Conservation (phyloP, 169 alveolate species). For the Plasmodium chabaudi region DNA sequence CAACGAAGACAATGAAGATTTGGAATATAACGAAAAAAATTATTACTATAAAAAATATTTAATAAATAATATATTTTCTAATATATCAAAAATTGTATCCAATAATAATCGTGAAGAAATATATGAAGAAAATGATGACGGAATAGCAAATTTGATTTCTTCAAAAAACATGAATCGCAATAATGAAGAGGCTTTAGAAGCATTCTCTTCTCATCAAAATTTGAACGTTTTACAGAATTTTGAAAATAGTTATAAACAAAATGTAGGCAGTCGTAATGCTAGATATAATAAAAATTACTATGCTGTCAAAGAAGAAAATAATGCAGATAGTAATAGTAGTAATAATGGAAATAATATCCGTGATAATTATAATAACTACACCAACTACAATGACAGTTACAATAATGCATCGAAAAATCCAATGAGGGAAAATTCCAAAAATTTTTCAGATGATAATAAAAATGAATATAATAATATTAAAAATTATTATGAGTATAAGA, state of each 20-base stretch:
- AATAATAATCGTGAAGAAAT: constrained; percentile 24
- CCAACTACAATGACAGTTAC: too few species aligned
- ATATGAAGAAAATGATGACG: constrained; percentile 1
- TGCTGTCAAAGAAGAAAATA: too few species aligned
- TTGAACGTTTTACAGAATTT: too few species aligned
- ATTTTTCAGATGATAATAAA: constrained; percentile 12
- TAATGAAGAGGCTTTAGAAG: not conserved
- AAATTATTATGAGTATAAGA: constrained; percentile 1
- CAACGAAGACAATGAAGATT: not conserved
- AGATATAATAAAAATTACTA: too few species aligned
- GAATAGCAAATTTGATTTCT: not conserved
- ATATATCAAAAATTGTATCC: constrained; percentile 27
- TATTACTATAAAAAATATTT: constrained; percentile 43
- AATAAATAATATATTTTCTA: constrained; percentile 48
- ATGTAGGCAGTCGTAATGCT: too few species aligned
- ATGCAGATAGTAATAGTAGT: too few species aligned
- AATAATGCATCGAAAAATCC: too few species aligned
- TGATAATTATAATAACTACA: too few species aligned
- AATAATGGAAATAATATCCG: too few species aligned
- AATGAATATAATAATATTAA: not conserved
- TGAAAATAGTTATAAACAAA: too few species aligned
- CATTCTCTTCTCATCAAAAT: too few species aligned
- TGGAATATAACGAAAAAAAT: constrained; percentile 26
- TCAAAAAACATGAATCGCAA: not conserved
- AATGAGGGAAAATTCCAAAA: not conserved